These are phyloP conservation scores for Papilionanthe hybrid DNA, from an alignment of 116 monocot genomes.

Conservation along the genomic window DNA sequence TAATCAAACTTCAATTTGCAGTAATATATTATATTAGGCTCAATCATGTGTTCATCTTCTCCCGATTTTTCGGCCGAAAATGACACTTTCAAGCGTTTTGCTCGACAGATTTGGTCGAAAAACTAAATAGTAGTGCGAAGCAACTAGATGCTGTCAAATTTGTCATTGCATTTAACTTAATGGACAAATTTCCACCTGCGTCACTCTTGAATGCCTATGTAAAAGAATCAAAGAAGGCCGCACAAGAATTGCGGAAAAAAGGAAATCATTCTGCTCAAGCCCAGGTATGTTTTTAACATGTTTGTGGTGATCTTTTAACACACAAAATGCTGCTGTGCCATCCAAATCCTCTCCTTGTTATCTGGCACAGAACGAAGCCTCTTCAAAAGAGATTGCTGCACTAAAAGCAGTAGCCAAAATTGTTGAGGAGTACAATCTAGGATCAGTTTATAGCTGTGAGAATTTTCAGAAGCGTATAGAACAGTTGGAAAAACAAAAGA, in stretches of 20 bases:
- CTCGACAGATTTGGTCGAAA: conserved; percentile 54
- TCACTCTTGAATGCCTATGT: conserved; percentile 51
- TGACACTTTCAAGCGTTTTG: background rate
- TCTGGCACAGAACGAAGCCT: conserved; percentile 2
- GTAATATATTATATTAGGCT: background rate
- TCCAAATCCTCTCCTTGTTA: background rate
- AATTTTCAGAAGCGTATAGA: conserved; percentile 5
- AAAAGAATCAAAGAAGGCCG: conserved; percentile 35
- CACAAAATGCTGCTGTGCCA: no score
- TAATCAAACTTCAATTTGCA: background rate
- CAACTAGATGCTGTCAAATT: conserved; percentile 66
- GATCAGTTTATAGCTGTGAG: background rate
- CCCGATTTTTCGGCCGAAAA: background rate
- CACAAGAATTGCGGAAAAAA: conserved; percentile 39
- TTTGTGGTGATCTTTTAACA: background rate
- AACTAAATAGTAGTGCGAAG: conserved; percentile 43
- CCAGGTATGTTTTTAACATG: conserved; percentile 29
- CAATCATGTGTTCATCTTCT: background rate
- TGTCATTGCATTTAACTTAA: conserved; percentile 43
- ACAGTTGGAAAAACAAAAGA: conserved; percentile 1
- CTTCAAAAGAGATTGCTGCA: conserved; percentile 3
- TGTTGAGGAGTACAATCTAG: background rate
- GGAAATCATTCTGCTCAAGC: conserved; percentile 44
- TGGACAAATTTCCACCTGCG: conserved; percentile 50
- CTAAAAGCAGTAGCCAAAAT: background rate